Conservation (phyloP, 768 basidiomycete species). For the Exidia glandulosa region DNA sequence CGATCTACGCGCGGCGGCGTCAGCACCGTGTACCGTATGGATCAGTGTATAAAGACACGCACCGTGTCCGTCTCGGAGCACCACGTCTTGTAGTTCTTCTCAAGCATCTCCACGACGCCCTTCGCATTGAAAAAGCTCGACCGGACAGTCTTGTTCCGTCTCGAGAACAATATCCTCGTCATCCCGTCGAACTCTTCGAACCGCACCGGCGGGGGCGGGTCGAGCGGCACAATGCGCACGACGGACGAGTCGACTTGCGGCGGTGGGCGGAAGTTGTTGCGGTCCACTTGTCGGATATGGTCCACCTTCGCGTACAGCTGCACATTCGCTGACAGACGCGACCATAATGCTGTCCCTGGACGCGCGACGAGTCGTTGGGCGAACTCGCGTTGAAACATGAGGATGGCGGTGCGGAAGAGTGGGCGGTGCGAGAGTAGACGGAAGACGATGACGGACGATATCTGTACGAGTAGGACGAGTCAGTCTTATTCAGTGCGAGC, state of each 20-base stretch:
- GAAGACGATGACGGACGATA: slow-evolving; percentile 96
- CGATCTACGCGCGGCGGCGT: slow-evolving; percentile 32
- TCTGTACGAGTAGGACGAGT: slow-evolving; percentile 26
- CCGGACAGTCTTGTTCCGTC: slow-evolving; percentile 83
- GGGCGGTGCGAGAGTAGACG: slow-evolving; percentile 94
- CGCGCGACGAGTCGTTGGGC: slow-evolving; percentile 83
- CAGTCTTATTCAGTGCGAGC: not conserved
- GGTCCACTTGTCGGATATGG: slow-evolving; percentile 91
- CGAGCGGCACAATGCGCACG: slow-evolving; percentile 79
- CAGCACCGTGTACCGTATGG: not conserved
- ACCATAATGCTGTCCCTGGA: slow-evolving; percentile 82
- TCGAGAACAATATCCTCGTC: slow-evolving; percentile 77
- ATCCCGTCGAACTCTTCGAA: slow-evolving; percentile 98
- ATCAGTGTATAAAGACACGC: slow-evolving; percentile 26
- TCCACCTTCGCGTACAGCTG: slow-evolving; percentile 96
- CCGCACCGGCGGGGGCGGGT: slow-evolving; percentile 90
- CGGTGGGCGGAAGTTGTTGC: slow-evolving; percentile 93
- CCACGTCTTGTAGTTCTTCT: slow-evolving; percentile 90
- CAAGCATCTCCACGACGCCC: slow-evolving; percentile 89
- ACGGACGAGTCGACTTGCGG: slow-evolving; percentile 92
- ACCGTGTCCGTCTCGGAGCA: slow-evolving; percentile 62
- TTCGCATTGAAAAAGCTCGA: slow-evolving; percentile 81
- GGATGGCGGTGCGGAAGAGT: slow-evolving; percentile 83
- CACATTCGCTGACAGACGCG: slow-evolving; percentile 88
- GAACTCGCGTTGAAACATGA: slow-evolving; percentile 99